A percentile compares a stretch with the other conserved stretches of the same genome.
phyloP scores from a whole-genome alignment of 139 green algal species.

The Coelastrella sp. region DNA sequence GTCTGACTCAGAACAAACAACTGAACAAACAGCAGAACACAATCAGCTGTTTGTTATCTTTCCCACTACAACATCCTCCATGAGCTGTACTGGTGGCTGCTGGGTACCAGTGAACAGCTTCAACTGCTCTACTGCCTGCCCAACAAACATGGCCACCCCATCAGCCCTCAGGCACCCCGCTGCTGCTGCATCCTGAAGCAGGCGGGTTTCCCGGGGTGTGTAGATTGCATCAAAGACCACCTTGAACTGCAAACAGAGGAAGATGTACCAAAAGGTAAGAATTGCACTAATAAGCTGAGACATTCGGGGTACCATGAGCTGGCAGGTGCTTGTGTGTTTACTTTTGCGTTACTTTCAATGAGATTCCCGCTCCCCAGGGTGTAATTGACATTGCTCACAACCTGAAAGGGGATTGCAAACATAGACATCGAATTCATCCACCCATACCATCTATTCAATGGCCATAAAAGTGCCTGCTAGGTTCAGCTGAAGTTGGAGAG shows the following conservation, averaged over 20 bases:
- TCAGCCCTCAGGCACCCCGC: conserved; percentile 62
- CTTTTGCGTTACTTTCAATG: no score
- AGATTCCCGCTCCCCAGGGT: no score
- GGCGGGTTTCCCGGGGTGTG: conserved; percentile 90
- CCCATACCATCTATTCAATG: background rate
- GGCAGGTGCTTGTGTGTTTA: no score
- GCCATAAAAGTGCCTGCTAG: background rate
- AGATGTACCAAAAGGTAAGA: background rate
- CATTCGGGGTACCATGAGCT: background rate
- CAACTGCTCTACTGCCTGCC: conserved; percentile 96
- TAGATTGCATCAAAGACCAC: conserved; percentile 99
- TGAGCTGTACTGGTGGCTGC: conserved; percentile 69
- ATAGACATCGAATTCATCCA: no score
- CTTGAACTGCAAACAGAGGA: conserved; percentile 56
- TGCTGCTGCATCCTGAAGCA: conserved; percentile 75
- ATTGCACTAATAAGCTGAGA: background rate
- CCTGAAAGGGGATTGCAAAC: no score
- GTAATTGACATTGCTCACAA: no score
- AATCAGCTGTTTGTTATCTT: conserved; percentile 1
- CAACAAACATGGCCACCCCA: conserved; percentile 97
- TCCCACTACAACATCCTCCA: conserved; percentile 67
- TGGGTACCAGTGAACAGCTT: conserved; percentile 58
- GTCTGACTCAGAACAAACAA: no score
- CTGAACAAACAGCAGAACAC: no score
- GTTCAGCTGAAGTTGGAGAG: no score